Percentiles rank a stretch among this genome's conserved stretches.
Conservation (phyloP, 306 rosid genomes). For the Prunus campanulata region DNA sequence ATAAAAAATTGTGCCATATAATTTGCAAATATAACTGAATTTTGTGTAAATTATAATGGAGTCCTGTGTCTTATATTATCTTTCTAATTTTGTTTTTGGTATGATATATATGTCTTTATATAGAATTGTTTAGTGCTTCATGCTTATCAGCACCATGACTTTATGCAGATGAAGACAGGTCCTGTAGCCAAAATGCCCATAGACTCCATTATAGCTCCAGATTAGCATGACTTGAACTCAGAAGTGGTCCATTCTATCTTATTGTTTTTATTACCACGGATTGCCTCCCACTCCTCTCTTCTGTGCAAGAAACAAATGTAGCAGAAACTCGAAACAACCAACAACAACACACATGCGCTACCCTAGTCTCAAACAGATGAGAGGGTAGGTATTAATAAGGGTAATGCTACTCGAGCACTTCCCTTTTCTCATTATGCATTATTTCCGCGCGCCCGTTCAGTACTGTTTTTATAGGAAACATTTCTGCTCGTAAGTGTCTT, state of each 20-base stretch:
- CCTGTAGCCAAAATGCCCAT: not conserved
- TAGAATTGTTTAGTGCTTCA: not conserved
- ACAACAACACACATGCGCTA: not conserved
- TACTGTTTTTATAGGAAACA: too few relatives aligned
- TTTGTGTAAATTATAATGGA: too few relatives aligned
- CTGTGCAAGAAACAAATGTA: not conserved
- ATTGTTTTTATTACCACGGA: not conserved
- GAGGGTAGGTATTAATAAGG: not conserved
- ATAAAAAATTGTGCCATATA: too few relatives aligned
- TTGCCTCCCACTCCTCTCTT: not conserved
- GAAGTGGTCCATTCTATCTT: constrained; percentile 20
- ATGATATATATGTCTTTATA: not conserved
- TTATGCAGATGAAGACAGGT: constrained; percentile 5
- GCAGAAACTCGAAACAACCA: not conserved
- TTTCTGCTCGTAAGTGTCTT: too few relatives aligned
- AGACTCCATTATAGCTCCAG: constrained; percentile 17
- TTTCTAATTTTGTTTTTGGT: not conserved
- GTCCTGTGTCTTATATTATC: too few relatives aligned
- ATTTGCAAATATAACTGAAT: too few relatives aligned
- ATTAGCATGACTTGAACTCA: constrained; percentile 14
- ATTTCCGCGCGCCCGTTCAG: too few relatives aligned
- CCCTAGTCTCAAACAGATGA: not conserved
- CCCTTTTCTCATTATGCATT: not conserved
- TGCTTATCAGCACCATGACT: constrained; percentile 23
- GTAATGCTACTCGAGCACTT: not conserved